A percentile compares a stretch with the other conserved stretches of the same genome.
Conservation (phyloP, 2,329 filamentous ascomycete species). For the Endocalyx cinctus region DNA sequence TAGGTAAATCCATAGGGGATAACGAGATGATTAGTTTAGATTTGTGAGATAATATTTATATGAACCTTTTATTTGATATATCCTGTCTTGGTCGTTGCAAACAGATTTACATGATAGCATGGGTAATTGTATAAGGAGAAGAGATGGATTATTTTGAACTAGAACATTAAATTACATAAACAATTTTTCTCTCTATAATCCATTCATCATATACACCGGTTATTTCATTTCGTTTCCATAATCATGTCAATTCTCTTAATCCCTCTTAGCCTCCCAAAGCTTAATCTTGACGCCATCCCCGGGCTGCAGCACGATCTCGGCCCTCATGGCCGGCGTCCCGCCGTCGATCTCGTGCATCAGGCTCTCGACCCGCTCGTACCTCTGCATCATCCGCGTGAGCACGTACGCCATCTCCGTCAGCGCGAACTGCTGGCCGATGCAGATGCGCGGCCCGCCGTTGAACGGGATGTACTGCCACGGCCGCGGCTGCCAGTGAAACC, state of each 20-base stretch:
- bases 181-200: too few relatives aligned
- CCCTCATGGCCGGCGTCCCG: conserved; percentile 48
- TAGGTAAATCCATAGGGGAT: too few relatives aligned
- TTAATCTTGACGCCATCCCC: conserved; percentile 54
- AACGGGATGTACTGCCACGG: conserved; percentile 72
- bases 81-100: too few relatives aligned
- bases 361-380: conserved; percentile 59
- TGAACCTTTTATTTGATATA: too few relatives aligned
- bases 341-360: conserved; percentile 52
- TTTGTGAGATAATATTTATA: too few relatives aligned
- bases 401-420: conserved; percentile 73
- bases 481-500: conserved; percentile 58
- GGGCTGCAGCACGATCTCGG: conserved; percentile 57
- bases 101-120: too few relatives aligned
- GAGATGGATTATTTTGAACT: too few relatives aligned
- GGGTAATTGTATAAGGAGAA: too few relatives aligned
- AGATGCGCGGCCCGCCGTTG: conserved; percentile 69
- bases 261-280: conserved; percentile 44
- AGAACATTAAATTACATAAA: too few relatives aligned
- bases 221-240: neutral
- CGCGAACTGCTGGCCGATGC: conserved; percentile 78
- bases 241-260: neutral
- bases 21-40: too few relatives aligned
- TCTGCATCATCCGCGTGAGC: conserved; percentile 67
- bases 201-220: too few relatives aligned